phyloP scores from a whole-genome alignment of 305 asterid genomes.

The Fraxinus nigra region DNA sequence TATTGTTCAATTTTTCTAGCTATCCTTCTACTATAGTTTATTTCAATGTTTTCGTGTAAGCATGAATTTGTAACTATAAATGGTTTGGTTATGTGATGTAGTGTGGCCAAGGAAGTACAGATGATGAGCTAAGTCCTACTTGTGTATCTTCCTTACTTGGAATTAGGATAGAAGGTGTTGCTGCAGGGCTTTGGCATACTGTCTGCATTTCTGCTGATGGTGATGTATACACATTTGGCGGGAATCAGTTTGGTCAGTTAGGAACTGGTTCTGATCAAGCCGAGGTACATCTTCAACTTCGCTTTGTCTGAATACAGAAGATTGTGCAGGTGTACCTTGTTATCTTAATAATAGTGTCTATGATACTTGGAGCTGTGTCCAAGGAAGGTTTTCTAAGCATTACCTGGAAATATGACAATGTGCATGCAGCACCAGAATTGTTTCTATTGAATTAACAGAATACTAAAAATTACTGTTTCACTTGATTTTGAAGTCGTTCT shows the following conservation, averaged over 20 bases:
- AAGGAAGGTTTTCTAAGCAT: not conserved
- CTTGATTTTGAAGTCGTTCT: slow-evolving; percentile 1
- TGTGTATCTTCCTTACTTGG: slow-evolving; percentile 95
- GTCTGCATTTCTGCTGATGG: slow-evolving; percentile 91
- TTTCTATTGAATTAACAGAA: not conserved
- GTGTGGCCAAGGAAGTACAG: slow-evolving; percentile 99
- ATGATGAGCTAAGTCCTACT: slow-evolving; percentile 84
- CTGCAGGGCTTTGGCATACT: slow-evolving; percentile 99
- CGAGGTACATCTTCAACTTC: slow-evolving; percentile 58
- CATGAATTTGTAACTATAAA: not conserved
- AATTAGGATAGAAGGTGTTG: slow-evolving; percentile 71
- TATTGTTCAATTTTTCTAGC: not conserved
- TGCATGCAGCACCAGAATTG: not conserved
- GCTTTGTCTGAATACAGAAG: slow-evolving; percentile 5
- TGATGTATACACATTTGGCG: slow-evolving; percentile 91
- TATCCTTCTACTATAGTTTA: not conserved
- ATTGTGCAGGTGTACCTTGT: not conserved
- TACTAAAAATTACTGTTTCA: not conserved
- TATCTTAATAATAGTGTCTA: not conserved
- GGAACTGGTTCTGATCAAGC: slow-evolving; percentile 93
- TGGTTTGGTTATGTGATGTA: slow-evolving; percentile 28
- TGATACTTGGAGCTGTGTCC: not conserved
- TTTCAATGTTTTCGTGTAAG: not conserved
- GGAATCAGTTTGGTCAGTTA: slow-evolving; percentile 96
- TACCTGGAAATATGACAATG: not conserved